Percentiles rank a stretch among this genome's conserved stretches.
Evolutionary conservation across 331 rosid species (phyloP).

Genomic region (Cydonia oblonga): DNA sequence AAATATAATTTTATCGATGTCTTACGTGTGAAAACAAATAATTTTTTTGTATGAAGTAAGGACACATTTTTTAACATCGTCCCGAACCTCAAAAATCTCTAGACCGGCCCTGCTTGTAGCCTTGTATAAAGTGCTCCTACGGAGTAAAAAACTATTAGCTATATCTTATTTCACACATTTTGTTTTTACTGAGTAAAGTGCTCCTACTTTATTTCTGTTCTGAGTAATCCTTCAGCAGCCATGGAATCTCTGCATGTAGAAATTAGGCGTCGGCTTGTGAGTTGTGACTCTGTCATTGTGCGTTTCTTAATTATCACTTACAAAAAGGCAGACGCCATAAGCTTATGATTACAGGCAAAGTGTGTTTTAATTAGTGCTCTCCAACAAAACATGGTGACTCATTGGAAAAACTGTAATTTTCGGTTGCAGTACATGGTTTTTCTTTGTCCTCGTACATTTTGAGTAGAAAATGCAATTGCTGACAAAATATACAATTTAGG

Average conservation of each 20-base stretch:
- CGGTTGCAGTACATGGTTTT: too few relatives aligned
- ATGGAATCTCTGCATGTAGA: not conserved
- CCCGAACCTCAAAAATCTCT: too few relatives aligned
- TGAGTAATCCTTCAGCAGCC: slow-evolving; percentile 1
- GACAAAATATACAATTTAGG: too few relatives aligned
- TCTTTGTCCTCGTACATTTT: too few relatives aligned
- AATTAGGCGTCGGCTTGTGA: slow-evolving; percentile 1
- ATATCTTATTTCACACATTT: not conserved
- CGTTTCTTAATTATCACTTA: not conserved
- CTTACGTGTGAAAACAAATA: too few relatives aligned
- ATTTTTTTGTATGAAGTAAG: too few relatives aligned
- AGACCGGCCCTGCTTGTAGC: too few relatives aligned
- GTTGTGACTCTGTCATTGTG: not conserved
- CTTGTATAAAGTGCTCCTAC: not conserved
- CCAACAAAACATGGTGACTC: not conserved
- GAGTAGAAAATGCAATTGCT: too few relatives aligned
- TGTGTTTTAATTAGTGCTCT: not conserved
- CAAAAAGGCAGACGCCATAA: not conserved
- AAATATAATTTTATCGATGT: too few relatives aligned
- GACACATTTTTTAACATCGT: too few relatives aligned
- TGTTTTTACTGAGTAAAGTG: slow-evolving; percentile 10
- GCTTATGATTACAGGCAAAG: not conserved
- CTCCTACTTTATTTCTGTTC: not conserved
- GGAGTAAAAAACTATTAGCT: too few relatives aligned
- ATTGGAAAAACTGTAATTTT: too few relatives aligned